Conservation (phyloP, 306 rosid species). For the Fagus sylvatica region DNA sequence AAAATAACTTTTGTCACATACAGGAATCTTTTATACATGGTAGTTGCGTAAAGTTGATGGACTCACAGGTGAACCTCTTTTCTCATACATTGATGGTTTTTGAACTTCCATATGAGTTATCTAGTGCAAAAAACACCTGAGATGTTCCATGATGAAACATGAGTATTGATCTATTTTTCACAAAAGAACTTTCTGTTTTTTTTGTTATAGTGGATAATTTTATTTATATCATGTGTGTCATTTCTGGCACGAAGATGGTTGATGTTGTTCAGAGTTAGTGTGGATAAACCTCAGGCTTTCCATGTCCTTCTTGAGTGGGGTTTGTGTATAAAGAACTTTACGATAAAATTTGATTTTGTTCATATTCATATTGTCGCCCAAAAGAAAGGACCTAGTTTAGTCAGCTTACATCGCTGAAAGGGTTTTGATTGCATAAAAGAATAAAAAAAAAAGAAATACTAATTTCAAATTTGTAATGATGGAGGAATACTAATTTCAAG, state of each 20-base stretch:
- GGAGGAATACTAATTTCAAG: constrained; percentile 1
- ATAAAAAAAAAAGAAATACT: background rate
- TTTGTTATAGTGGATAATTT: background rate
- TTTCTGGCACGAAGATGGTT: constrained; percentile 19
- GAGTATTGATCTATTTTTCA: background rate
- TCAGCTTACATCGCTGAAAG: background rate
- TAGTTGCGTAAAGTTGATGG: background rate
- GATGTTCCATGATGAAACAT: background rate
- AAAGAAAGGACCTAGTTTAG: background rate
- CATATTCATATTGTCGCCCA: background rate
- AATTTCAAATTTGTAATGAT: background rate
- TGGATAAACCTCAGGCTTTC: background rate
- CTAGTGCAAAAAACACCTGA: background rate
- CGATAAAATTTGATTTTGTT: background rate
- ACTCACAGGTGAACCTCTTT: constrained; percentile 9
- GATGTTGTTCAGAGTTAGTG: background rate
- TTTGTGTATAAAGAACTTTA: constrained; percentile 1
- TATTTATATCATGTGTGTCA: constrained; percentile 2
- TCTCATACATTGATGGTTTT: background rate
- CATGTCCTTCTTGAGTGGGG: background rate
- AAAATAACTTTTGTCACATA: background rate
- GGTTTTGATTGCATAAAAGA: background rate
- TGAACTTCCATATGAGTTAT: background rate
- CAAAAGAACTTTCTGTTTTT: background rate
- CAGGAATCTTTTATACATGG: background rate